phyloP scores from a whole-genome alignment of 1,284 basidiomycete genomes.

The Hypsizygus ulmarius region DNA sequence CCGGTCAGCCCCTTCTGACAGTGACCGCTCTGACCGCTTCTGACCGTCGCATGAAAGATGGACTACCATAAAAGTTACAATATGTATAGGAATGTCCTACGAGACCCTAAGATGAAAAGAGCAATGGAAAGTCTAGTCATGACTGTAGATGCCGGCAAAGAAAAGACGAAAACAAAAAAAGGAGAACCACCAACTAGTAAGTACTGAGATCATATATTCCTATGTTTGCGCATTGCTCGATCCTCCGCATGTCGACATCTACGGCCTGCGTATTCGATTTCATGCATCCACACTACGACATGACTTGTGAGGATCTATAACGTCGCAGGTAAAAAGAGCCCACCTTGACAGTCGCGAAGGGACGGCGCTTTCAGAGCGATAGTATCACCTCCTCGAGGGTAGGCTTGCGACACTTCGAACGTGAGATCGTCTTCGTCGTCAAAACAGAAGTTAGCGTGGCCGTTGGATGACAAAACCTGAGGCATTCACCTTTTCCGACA shows the following conservation, averaged over 20 bases:
- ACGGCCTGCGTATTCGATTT: constrained; percentile 33
- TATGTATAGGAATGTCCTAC: too few relatives aligned
- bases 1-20: too few relatives aligned
- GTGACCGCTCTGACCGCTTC: too few relatives aligned
- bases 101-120: too few relatives aligned
- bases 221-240: constrained; percentile 26
- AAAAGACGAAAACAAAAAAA: not conserved
- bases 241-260: constrained; percentile 38
- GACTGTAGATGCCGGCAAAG: too few relatives aligned
- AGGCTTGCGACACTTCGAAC: constrained; percentile 64
- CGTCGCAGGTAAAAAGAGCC: constrained; percentile 13
- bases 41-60: too few relatives aligned
- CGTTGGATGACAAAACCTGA: not conserved
- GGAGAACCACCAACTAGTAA: too few relatives aligned
- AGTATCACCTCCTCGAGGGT: constrained; percentile 73
- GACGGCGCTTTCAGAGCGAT: constrained; percentile 62
- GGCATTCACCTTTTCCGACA: constrained; percentile 43
- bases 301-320: constrained; percentile 3
- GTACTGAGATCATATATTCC: constrained; percentile 9
- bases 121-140: too few relatives aligned
- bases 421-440: constrained; percentile 55
- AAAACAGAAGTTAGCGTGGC: not conserved
- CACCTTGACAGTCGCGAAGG: constrained; percentile 60
- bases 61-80: too few relatives aligned
- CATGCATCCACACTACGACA: constrained; percentile 37